Percentiles rank a stretch among this genome's conserved stretches.
phyloP scores from a whole-genome alignment of 768 basidiomycete genomes.

The Boletus sp. region DNA sequence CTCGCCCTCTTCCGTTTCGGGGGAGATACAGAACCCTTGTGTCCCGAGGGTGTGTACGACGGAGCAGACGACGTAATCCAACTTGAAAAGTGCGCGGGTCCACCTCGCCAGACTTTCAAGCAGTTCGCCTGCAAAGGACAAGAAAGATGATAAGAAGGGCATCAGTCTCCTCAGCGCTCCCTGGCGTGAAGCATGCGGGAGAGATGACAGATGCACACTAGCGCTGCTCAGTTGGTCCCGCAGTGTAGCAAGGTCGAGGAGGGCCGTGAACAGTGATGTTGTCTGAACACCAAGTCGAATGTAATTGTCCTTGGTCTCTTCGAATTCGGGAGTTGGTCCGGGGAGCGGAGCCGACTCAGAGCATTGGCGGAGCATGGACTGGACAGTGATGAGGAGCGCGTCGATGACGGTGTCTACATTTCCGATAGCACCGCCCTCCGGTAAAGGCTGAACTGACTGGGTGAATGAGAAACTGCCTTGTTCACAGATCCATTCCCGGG shows the following conservation, averaged over 20 bases:
- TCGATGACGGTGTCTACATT: constrained; percentile 50
- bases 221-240: constrained; percentile 38
- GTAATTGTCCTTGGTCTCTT: constrained; percentile 43
- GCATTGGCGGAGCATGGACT: constrained; percentile 49
- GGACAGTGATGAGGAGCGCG: constrained; percentile 60
- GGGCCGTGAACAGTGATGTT: constrained; percentile 43
- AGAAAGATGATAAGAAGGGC: constrained; percentile 74
- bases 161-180: constrained; percentile 44
- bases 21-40: constrained; percentile 92
- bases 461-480: constrained; percentile 26
- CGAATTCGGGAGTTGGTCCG: constrained; percentile 20
- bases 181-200: constrained; percentile 32
- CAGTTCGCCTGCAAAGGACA: constrained; percentile 52
- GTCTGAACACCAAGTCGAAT: constrained; percentile 46
- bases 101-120: constrained; percentile 57
- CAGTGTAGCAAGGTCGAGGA: constrained; percentile 48
- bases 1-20: constrained; percentile 60
- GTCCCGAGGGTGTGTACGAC: constrained; percentile 69
- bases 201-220: constrained; percentile 38
- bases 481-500: constrained; percentile 29
- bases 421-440: not conserved
- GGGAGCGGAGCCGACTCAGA: constrained; percentile 18
- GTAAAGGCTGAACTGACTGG: not conserved
- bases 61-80: constrained; percentile 73
- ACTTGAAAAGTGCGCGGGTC: constrained; percentile 79